A percentile compares a stretch with the other conserved stretches of the same genome.
phyloP scores from a whole-genome alignment of 1,139 yeast genomes.

The Candida glucosophila region DNA sequence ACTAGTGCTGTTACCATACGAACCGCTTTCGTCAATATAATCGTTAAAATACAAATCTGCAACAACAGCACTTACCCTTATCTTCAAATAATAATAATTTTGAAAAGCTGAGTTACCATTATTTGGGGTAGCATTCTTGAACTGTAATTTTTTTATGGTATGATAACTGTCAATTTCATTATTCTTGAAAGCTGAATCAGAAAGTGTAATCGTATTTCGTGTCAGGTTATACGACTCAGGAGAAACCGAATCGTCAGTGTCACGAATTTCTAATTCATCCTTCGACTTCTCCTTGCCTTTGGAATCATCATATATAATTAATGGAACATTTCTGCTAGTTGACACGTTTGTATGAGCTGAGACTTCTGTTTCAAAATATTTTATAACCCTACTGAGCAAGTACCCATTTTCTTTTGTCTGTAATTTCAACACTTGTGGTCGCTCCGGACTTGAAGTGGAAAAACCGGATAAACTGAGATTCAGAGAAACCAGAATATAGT shows the following conservation, averaged over 20 bases:
- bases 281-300: slow-evolving; percentile 17
- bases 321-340: slow-evolving; percentile 21
- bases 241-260: slow-evolving; percentile 13
- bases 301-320: slow-evolving; percentile 19
- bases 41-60: slow-evolving; percentile 37
- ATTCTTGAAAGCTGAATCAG: slow-evolving; percentile 15
- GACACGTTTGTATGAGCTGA: slow-evolving; percentile 28
- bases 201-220: slow-evolving; percentile 21
- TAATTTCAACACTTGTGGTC: slow-evolving; percentile 21
- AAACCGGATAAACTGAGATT: slow-evolving; percentile 28
- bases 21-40: slow-evolving; percentile 25
- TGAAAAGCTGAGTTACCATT: slow-evolving; percentile 51
- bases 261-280: slow-evolving; percentile 6
- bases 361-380: slow-evolving; percentile 33
- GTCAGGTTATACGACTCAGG: slow-evolving; percentile 15
- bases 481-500: slow-evolving; percentile 31
- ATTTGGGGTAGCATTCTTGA: slow-evolving; percentile 57
- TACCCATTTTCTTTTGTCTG: slow-evolving; percentile 30
- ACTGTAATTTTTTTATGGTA: slow-evolving; percentile 40
- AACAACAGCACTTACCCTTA: slow-evolving; percentile 37
- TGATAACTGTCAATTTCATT: slow-evolving; percentile 25
- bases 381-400: slow-evolving; percentile 26
- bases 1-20: slow-evolving; percentile 17
- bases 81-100: slow-evolving; percentile 45
- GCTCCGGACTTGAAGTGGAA: slow-evolving; percentile 8